These are phyloP conservation scores for Cutaneotrichosporon cavernicola DNA, from an alignment of 1,284 basidiomycete genomes.

Conservation along the genomic window DNA sequence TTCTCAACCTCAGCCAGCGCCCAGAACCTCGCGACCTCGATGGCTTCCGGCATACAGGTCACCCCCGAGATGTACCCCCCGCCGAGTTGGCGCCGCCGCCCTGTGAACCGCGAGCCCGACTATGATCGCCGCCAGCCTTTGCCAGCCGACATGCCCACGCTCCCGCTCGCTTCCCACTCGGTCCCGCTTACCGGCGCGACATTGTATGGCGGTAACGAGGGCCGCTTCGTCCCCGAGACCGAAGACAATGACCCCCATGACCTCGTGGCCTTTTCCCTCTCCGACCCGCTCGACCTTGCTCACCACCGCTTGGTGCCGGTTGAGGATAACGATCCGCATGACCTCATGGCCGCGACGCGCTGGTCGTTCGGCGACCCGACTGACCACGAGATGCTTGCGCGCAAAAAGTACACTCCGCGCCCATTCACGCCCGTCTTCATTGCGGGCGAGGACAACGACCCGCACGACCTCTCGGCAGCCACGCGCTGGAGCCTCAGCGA, in stretches of 20 bases:
- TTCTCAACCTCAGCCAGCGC: background rate
- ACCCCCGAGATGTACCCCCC: conserved; percentile 8
- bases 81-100: conserved; percentile 3
- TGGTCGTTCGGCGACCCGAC: conserved; percentile 7
- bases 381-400: background rate
- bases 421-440: conserved; percentile 9
- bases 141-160: background rate
- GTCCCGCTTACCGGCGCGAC: conserved; percentile 1
- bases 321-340: conserved; percentile 12
- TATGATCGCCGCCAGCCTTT: conserved; percentile 4
- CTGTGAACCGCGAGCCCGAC: conserved; percentile 4
- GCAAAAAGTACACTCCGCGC: background rate
- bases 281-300: conserved; percentile 1
- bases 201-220: background rate
- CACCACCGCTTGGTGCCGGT: background rate
- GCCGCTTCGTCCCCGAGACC: background rate
- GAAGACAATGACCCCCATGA: conserved; percentile 14
- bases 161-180: conserved; percentile 4
- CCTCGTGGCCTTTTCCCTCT: conserved; percentile 4
- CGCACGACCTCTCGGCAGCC: conserved; percentile 6
- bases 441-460: conserved; percentile 8
- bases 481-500: conserved; percentile 9
- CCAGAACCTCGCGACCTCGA: background rate
- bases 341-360: conserved; percentile 9
- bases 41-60: background rate